These are phyloP conservation scores for Geranium brycei DNA, from an alignment of 345 rosid genomes.

Conservation along the genomic window DNA sequence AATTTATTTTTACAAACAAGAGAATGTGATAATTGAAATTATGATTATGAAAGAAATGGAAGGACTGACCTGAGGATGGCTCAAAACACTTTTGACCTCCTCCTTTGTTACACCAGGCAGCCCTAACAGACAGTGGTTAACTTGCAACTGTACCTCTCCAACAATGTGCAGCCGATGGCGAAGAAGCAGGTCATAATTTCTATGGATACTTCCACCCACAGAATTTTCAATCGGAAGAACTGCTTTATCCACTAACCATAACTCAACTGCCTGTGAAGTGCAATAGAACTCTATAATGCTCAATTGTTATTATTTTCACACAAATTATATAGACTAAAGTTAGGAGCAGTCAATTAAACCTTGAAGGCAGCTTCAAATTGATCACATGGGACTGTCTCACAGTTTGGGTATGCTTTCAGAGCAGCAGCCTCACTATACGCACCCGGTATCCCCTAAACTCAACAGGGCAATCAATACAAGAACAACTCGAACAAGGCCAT, in stretches of 20 bases:
- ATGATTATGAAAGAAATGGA: not conserved
- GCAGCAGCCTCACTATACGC: conserved; percentile 94
- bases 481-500: conserved; percentile 10
- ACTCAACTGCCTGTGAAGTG: conserved; percentile 73
- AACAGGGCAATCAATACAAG: conserved; percentile 10
- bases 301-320: not conserved
- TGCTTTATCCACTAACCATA: conserved; percentile 87
- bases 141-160: conserved; percentile 69
- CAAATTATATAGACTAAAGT: too few species aligned
- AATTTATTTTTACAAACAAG: conserved; percentile 2
- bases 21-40: not conserved
- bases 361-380: conserved; percentile 67
- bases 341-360: conserved; percentile 1
- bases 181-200: conserved; percentile 84
- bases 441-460: conserved; percentile 70
- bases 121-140: conserved; percentile 79
- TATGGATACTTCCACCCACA: conserved; percentile 85
- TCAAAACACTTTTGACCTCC: conserved; percentile 59
- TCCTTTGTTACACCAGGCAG: conserved; percentile 55
- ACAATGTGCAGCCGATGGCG: conserved; percentile 92
- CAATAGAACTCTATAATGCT: not conserved
- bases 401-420: conserved; percentile 65
- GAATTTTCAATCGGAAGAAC: conserved; percentile 88
- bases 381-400: conserved; percentile 86
- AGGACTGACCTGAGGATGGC: conserved; percentile 77